phyloP scores from a whole-genome alignment of 352 stramenopile species.

The Plasmopara muralis region DNA sequence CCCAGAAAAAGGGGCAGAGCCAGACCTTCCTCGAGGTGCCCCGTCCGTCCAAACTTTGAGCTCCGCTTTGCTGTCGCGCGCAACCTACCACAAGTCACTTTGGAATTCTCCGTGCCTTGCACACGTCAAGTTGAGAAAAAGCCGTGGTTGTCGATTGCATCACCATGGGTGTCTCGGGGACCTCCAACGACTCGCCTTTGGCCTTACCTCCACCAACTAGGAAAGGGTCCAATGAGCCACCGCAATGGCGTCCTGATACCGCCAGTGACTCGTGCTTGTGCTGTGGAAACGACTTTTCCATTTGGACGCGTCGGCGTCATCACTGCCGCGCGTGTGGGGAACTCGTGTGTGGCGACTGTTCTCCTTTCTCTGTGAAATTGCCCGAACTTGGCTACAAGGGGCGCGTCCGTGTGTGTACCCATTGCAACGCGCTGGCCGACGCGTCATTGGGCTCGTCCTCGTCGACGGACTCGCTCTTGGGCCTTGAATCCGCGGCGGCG shows the following conservation, averaged over 20 bases:
- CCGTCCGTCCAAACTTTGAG: conserved; percentile 13
- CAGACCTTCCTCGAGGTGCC: not conserved
- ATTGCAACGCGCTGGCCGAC: conserved; percentile 42
- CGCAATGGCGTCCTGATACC: conserved; percentile 64
- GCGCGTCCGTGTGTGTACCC: conserved; percentile 67
- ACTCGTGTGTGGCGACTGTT: conserved; percentile 71
- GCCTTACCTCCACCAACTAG: conserved; percentile 2
- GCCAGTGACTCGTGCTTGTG: conserved; percentile 64
- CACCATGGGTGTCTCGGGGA: conserved; percentile 21
- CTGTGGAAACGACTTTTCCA: conserved; percentile 63
- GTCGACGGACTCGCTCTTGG: conserved; percentile 22
- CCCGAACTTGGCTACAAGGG: conserved; percentile 60
- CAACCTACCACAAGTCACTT: conserved; percentile 15
- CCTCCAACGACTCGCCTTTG: conserved; percentile 20
- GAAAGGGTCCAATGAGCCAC: conserved; percentile 14
- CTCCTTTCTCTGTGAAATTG: conserved; percentile 45
- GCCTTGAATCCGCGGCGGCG: conserved; percentile 22
- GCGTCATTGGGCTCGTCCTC: conserved; percentile 23
- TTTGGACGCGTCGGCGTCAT: conserved; percentile 65
- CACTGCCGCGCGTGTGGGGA: conserved; percentile 75
- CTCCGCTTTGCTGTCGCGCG: conserved; percentile 1
- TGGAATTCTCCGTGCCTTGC: conserved; percentile 20
- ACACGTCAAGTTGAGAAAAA: conserved; percentile 16
- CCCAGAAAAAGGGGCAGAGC: not conserved
- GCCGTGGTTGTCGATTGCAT: conserved; percentile 3